Conservation (phyloP, 2,329 filamentous ascomycete species). For the Furcasterigmium furcatum region DNA sequence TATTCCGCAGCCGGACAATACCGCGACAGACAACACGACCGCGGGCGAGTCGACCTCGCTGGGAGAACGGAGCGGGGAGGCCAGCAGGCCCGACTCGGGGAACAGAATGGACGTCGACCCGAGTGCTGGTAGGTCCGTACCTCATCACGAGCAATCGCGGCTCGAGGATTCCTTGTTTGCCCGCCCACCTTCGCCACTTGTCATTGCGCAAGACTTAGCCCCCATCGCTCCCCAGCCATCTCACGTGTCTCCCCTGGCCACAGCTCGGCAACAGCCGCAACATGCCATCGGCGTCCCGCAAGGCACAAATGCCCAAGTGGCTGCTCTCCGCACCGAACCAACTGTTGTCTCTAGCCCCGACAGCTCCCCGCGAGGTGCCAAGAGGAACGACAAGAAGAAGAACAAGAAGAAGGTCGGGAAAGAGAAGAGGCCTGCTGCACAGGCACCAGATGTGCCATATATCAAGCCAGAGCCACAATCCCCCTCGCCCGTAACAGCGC, state of each 20-base stretch:
- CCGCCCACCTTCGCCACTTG: constrained; percentile 54
- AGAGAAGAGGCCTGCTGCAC: constrained; percentile 49
- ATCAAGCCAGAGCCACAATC: constrained; percentile 66
- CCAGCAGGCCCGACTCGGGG: constrained; percentile 38
- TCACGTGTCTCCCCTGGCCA: constrained; percentile 59
- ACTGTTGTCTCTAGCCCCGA: constrained; percentile 53
- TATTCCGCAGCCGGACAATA: constrained; percentile 2
- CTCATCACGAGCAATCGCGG: constrained; percentile 5
- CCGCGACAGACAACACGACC: constrained; percentile 9
- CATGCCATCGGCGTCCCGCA: constrained; percentile 27
- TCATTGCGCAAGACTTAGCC: constrained; percentile 71
- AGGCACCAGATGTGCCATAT: constrained; percentile 46
- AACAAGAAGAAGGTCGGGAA: constrained; percentile 42
- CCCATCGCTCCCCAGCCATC: constrained; percentile 74
- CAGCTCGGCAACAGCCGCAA: constrained; percentile 31
- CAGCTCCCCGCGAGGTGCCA: constrained; percentile 54
- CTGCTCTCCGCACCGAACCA: constrained; percentile 50
- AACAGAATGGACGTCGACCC: constrained; percentile 19
- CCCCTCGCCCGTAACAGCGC: constrained; percentile 53
- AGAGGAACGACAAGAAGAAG: constrained; percentile 44
- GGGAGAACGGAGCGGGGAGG: constrained; percentile 32
- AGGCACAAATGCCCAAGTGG: constrained; percentile 50
- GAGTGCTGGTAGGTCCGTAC: constrained; percentile 13
- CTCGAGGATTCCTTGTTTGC: constrained; percentile 7
- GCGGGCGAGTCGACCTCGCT: constrained; percentile 23